Evolutionary conservation across 1,139 yeast genomes (phyloP).

Genomic region (Blastobotrys apis): DNA sequence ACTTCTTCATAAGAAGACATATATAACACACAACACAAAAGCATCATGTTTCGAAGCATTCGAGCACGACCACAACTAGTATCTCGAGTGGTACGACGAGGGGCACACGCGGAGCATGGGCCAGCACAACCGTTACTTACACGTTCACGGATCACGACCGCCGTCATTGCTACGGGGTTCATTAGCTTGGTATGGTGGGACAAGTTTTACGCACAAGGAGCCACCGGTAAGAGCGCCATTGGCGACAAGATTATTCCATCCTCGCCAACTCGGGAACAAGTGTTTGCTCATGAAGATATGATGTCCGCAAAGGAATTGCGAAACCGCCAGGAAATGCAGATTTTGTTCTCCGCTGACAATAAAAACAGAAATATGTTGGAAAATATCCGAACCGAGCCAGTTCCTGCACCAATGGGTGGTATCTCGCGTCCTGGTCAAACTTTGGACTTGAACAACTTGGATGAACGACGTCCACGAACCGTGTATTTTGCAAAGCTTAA

Average conservation of each 20-base stretch:
- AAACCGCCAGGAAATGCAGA: slow-evolving; percentile 20
- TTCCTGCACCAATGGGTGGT: slow-evolving; percentile 22
- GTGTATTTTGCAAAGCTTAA: slow-evolving; percentile 19
- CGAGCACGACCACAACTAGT: slow-evolving; percentile 9
- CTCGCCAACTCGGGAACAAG: slow-evolving; percentile 18
- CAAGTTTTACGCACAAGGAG: slow-evolving; percentile 21
- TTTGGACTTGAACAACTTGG: slow-evolving; percentile 23
- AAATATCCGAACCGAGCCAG: slow-evolving; percentile 24
- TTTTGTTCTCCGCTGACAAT: slow-evolving; percentile 22
- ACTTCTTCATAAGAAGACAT: neutral
- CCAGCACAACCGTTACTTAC: slow-evolving; percentile 20
- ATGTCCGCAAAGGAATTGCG: slow-evolving; percentile 16
- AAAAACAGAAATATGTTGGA: slow-evolving; percentile 21
- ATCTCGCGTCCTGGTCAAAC: slow-evolving; percentile 26
- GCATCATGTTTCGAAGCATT: slow-evolving; percentile 14
- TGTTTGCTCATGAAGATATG: slow-evolving; percentile 21
- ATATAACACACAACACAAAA: neutral
- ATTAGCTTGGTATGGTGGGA: slow-evolving; percentile 28
- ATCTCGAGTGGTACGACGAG: slow-evolving; percentile 15
- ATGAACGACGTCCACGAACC: slow-evolving; percentile 26
- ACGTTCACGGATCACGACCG: slow-evolving; percentile 18
- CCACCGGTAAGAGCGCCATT: slow-evolving; percentile 24
- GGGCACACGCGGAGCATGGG: slow-evolving; percentile 21
- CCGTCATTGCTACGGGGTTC: slow-evolving; percentile 23
- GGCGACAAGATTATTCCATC: slow-evolving; percentile 29